Percentiles rank a stretch among this genome's conserved stretches.
Evolutionary conservation across 306 rosid genomes (phyloP).

Genomic region (Dryas drummondii): DNA sequence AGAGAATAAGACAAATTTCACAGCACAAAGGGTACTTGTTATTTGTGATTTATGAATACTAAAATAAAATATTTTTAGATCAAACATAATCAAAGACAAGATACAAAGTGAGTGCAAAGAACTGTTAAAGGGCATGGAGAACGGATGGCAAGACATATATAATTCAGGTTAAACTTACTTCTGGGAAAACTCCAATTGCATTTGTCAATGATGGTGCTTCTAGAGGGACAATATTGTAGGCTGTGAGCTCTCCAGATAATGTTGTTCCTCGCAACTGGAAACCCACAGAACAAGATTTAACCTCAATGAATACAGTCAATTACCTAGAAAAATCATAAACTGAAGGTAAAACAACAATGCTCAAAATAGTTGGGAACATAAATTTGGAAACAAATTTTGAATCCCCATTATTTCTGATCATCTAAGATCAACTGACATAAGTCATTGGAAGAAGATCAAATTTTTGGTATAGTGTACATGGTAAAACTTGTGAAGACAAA

Average conservation of each 20-base stretch:
- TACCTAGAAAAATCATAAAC: background rate
- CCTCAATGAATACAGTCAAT: slow-evolving; percentile 20
- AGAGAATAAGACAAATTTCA: slow-evolving; percentile 21
- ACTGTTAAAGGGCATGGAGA: background rate
- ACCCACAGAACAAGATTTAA: slow-evolving; percentile 19
- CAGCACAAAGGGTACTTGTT: background rate
- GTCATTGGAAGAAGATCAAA: background rate
- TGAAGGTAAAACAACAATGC: slow-evolving; percentile 23
- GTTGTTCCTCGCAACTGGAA: slow-evolving; percentile 67
- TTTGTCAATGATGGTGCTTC: slow-evolving; percentile 73
- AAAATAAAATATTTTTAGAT: background rate
- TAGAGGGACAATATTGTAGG: slow-evolving; percentile 89
- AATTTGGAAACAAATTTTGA: slow-evolving; percentile 3
- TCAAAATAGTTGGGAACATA: slow-evolving; percentile 21
- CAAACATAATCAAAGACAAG: background rate
- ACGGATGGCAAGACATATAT: slow-evolving; percentile 1
- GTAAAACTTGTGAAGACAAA: slow-evolving; percentile 1
- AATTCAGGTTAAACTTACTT: slow-evolving; percentile 57
- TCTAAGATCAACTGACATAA: slow-evolving; percentile 11
- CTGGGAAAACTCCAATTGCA: slow-evolving; percentile 90
- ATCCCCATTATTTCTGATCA: slow-evolving; percentile 1
- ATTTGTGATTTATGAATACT: slow-evolving; percentile 3
- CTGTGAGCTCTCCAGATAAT: slow-evolving; percentile 66
- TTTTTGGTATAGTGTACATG: background rate
- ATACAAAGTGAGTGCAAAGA: background rate